phyloP scores from a whole-genome alignment of 2,329 filamentous ascomycete species.

The Aspergillus flavus region DNA sequence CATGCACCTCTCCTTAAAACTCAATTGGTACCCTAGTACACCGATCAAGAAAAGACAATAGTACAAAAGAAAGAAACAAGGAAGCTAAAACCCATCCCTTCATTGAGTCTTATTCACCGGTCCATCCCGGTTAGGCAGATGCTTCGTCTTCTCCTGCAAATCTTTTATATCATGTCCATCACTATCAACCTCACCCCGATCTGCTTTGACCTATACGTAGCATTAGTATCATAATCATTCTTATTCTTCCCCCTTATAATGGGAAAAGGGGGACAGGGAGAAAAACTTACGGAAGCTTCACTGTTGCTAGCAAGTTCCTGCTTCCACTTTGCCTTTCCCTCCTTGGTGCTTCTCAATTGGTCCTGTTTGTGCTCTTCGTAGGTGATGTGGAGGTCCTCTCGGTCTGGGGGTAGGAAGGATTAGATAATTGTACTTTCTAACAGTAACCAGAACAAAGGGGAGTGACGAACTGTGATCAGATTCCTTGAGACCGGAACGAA shows the following conservation, averaged over 20 bases:
- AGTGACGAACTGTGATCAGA: constrained; percentile 35
- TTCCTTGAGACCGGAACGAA: constrained; percentile 36
- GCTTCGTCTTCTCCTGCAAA: constrained; percentile 64
- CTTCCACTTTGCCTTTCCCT: constrained; percentile 74
- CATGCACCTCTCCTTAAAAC: neutral
- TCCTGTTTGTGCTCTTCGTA: constrained; percentile 65
- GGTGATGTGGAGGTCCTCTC: constrained; percentile 46
- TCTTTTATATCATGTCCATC: constrained; percentile 49
- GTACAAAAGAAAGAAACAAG: constrained; percentile 6
- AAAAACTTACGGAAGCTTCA: constrained; percentile 68
- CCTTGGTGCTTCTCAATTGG: constrained; percentile 50
- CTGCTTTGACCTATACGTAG: constrained; percentile 57
- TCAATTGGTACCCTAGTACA: neutral
- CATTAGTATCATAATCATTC: neutral
- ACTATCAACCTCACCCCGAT: constrained; percentile 51
- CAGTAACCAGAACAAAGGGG: neutral
- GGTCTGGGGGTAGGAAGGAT: constrained; percentile 30
- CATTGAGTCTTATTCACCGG: constrained; percentile 40
- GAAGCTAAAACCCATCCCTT: constrained; percentile 6
- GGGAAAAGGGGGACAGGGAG: neutral
- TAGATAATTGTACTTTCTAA: neutral
- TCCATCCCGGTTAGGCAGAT: constrained; percentile 32
- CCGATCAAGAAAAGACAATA: neutral
- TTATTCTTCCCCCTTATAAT: neutral
- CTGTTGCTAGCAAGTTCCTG: constrained; percentile 75